A percentile compares a stretch with the other conserved stretches of the same genome.
Conservation (phyloP, 345 rosid species). For the Excoecaria agallocha region DNA sequence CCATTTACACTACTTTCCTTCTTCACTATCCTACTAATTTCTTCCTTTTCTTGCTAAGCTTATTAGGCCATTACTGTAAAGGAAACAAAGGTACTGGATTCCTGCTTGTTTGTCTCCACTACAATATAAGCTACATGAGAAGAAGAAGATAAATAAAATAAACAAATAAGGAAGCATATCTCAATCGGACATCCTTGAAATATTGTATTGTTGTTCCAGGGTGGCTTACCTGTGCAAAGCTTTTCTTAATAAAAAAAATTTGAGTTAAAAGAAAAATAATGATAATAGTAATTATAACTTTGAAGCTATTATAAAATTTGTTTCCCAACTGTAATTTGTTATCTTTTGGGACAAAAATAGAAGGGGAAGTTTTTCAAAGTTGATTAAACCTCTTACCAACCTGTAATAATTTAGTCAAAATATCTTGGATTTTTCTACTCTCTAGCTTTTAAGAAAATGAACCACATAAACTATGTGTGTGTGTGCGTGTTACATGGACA, state of each 20-base stretch:
- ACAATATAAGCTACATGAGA: slow-evolving; percentile 14
- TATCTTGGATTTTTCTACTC: neutral
- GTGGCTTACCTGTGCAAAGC: slow-evolving; percentile 23
- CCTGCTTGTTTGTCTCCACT: slow-evolving; percentile 43
- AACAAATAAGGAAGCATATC: slow-evolving; percentile 4
- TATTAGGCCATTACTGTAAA: slow-evolving; percentile 28
- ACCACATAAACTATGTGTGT: slow-evolving; percentile 14
- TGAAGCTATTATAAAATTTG: neutral
- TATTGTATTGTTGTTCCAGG: slow-evolving; percentile 26
- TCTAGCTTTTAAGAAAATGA: neutral
- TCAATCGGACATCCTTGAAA: slow-evolving; percentile 10
- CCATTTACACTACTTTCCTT: slow-evolving; percentile 26
- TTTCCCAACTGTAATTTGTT: neutral
- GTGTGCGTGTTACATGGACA: slow-evolving; percentile 11
- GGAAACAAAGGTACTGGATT: slow-evolving; percentile 50
- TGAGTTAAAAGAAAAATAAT: neutral
- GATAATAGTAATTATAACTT: neutral
- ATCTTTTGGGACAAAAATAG: neutral
- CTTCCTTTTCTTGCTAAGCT: slow-evolving; percentile 18
- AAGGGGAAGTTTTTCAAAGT: neutral
- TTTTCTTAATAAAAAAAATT: neutral
- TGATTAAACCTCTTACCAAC: slow-evolving; percentile 25
- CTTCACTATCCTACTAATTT: slow-evolving; percentile 18
- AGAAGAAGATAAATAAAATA: neutral
- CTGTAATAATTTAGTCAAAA: slow-evolving; percentile 10